phyloP scores from a whole-genome alignment of 441 rosid species.

The Codiaeum variegatum region DNA sequence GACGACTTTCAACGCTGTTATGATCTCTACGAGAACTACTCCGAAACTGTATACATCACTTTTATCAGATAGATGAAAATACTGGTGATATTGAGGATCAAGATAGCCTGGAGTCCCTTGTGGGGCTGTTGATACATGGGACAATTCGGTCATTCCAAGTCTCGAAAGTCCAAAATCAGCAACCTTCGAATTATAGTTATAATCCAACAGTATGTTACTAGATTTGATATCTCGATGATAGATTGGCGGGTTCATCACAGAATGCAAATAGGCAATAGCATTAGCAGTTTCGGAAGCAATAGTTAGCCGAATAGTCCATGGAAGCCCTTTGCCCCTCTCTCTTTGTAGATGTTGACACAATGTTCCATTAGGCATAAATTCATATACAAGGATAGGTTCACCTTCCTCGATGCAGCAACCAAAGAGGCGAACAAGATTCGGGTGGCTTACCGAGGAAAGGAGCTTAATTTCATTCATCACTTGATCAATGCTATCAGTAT shows the following conservation, averaged over 20 bases:
- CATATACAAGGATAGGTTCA: slow-evolving; percentile 71
- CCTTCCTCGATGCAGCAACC: slow-evolving; percentile 84
- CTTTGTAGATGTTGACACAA: slow-evolving; percentile 72
- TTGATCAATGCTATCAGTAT: slow-evolving; percentile 66
- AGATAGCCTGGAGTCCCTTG: slow-evolving; percentile 97
- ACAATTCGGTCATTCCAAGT: slow-evolving; percentile 69
- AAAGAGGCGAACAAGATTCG: slow-evolving; percentile 70
- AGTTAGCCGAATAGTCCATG: slow-evolving; percentile 68
- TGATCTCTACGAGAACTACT: slow-evolving; percentile 80
- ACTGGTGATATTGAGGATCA: slow-evolving; percentile 92
- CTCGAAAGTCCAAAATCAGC: slow-evolving; percentile 96
- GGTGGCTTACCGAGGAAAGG: slow-evolving; percentile 76
- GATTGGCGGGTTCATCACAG: slow-evolving; percentile 76
- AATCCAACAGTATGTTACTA: slow-evolving; percentile 79
- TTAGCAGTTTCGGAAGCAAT: slow-evolving; percentile 82
- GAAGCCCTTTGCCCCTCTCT: slow-evolving; percentile 58
- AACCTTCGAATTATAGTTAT: slow-evolving; percentile 59
- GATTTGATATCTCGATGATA: slow-evolving; percentile 89
- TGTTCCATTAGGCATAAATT: slow-evolving; percentile 87
- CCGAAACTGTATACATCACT: slow-evolving; percentile 97
- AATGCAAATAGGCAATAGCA: slow-evolving; percentile 83
- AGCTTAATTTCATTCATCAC: slow-evolving; percentile 83
- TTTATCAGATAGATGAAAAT: slow-evolving; percentile 87
- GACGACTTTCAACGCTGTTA: slow-evolving; percentile 73
- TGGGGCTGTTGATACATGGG: slow-evolving; percentile 91